phyloP scores from a whole-genome alignment of 352 stramenopile species.

The Pythium grandisporangium region DNA sequence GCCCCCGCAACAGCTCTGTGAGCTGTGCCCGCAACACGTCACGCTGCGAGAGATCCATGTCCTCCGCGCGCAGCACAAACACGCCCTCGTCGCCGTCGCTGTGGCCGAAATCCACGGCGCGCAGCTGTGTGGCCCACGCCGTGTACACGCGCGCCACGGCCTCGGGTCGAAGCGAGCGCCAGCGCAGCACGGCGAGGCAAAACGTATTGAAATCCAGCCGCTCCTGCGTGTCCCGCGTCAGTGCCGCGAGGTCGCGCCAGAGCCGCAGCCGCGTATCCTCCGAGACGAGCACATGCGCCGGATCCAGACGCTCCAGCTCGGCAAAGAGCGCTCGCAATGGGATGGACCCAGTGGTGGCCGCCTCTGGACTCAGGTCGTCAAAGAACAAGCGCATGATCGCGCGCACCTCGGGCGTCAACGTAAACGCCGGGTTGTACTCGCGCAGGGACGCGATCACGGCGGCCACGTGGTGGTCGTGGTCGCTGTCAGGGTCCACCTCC shows the following conservation, averaged over 20 bases:
- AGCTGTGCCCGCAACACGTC: slow-evolving; percentile 11
- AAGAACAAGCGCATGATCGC: slow-evolving; percentile 80
- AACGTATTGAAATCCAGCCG: slow-evolving; percentile 63
- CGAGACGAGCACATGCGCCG: slow-evolving; percentile 27
- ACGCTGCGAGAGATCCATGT: slow-evolving; percentile 12
- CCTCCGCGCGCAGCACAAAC: slow-evolving; percentile 50
- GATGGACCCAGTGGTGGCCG: slow-evolving; percentile 38
- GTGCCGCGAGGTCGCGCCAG: slow-evolving; percentile 22
- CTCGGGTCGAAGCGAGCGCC: slow-evolving; percentile 58
- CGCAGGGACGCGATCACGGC: slow-evolving; percentile 53
- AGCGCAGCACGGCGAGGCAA: slow-evolving; percentile 71
- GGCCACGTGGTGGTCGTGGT: slow-evolving; percentile 19
- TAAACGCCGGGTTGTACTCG: slow-evolving; percentile 78
- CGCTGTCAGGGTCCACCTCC: neutral
- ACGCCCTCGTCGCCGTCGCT: slow-evolving; percentile 61
- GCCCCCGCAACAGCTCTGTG: slow-evolving; percentile 3
- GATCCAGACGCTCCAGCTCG: slow-evolving; percentile 62
- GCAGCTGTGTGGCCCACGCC: slow-evolving; percentile 65
- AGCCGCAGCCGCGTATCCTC: slow-evolving; percentile 34
- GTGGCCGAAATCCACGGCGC: slow-evolving; percentile 59
- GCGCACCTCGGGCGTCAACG: slow-evolving; percentile 69
- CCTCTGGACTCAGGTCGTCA: slow-evolving; percentile 45
- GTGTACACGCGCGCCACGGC: slow-evolving; percentile 67
- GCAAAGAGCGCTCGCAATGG: slow-evolving; percentile 34
- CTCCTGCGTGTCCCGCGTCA: slow-evolving; percentile 10